Conservation (phyloP, 306 rosid genomes). For the Lathyrus oleraceus region DNA sequence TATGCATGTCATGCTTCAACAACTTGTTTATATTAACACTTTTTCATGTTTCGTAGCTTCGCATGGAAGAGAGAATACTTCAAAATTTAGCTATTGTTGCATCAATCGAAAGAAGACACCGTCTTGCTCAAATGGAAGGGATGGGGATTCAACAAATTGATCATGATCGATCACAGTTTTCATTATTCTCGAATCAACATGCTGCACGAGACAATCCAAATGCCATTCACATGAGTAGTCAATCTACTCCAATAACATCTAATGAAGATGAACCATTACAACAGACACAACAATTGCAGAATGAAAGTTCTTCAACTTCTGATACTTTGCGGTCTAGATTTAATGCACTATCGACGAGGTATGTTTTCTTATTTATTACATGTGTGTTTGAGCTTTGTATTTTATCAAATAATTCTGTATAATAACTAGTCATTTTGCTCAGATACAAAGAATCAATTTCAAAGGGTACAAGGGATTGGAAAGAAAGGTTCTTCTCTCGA, state of each 20-base stretch:
- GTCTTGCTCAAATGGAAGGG: conserved; percentile 64
- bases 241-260: conserved; percentile 53
- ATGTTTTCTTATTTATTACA: conserved; percentile 17
- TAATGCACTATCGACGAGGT: conserved; percentile 70
- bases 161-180: conserved; percentile 61
- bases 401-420: conserved; percentile 14
- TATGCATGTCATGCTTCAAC: not conserved
- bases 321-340: conserved; percentile 77
- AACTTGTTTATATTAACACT: conserved; percentile 20
- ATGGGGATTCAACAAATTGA: conserved; percentile 51
- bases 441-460: conserved; percentile 93
- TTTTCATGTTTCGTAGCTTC: conserved; percentile 49
- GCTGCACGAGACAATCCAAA: conserved; percentile 49
- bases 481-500: conserved; percentile 74
- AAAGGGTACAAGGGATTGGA: conserved; percentile 85
- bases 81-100: conserved; percentile 94
- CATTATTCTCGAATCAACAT: conserved; percentile 56
- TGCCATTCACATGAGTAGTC: conserved; percentile 45
- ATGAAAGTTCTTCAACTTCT: conserved; percentile 47
- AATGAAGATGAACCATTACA: conserved; percentile 49
- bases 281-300: conserved; percentile 44
- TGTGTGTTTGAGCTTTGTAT: not conserved
- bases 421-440: conserved; percentile 20
- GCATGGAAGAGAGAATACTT: conserved; percentile 68
- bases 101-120: conserved; percentile 72